A percentile compares a stretch with the other conserved stretches of the same genome.
Evolutionary conservation across 2,329 filamentous ascomycete species (phyloP).

Genomic region (Fusarium haematococcum): DNA sequence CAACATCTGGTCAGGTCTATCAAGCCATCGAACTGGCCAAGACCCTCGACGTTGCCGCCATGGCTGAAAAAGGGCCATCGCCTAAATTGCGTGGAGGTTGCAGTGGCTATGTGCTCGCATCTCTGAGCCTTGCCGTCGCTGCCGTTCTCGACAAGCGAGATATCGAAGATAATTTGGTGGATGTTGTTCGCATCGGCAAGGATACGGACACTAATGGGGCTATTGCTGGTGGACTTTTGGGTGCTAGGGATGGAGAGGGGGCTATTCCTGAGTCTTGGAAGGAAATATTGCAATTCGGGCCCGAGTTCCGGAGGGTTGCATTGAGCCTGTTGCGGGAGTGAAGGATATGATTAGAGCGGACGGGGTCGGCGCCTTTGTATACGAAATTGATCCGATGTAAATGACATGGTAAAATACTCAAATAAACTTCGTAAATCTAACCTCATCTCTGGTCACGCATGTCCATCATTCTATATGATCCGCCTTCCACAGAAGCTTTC

Average conservation of each 20-base stretch:
- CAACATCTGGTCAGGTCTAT: slow-evolving; percentile 27
- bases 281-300: slow-evolving; percentile 52
- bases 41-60: slow-evolving; percentile 37
- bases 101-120: slow-evolving; percentile 58
- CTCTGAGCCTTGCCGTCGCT: slow-evolving; percentile 54
- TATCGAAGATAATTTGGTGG: slow-evolving; percentile 58
- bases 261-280: slow-evolving; percentile 57
- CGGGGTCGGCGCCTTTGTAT: background rate
- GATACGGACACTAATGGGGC: slow-evolving; percentile 62
- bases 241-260: slow-evolving; percentile 56
- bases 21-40: slow-evolving; percentile 46
- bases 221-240: slow-evolving; percentile 59
- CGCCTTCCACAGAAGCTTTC: background rate
- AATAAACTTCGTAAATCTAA: background rate
- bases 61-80: slow-evolving; percentile 49
- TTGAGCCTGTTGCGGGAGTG: slow-evolving; percentile 8
- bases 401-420: background rate
- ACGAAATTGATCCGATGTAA: background rate
- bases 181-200: slow-evolving; percentile 57
- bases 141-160: slow-evolving; percentile 55
- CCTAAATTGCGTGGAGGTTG: slow-evolving; percentile 44
- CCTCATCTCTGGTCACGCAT: background rate
- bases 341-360: background rate
- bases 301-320: slow-evolving; percentile 48
- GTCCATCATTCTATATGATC: background rate